phyloP scores from a whole-genome alignment of 2,329 filamentous ascomycete species.

The Penicillium aurantiogriseum region DNA sequence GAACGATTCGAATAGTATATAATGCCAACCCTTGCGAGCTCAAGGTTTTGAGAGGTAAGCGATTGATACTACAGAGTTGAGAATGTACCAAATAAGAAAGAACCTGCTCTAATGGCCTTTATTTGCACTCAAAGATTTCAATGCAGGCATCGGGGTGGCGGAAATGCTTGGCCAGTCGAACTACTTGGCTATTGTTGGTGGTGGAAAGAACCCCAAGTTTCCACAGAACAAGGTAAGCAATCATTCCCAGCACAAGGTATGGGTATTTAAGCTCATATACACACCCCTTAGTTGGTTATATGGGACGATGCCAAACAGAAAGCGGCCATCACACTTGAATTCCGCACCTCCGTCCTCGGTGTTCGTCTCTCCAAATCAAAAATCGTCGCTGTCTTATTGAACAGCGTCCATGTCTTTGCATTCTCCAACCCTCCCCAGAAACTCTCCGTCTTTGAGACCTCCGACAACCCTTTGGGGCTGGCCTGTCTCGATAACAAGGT shows the following conservation, averaged over 20 bases:
- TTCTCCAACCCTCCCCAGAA: conserved; percentile 72
- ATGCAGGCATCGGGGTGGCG: conserved; percentile 75
- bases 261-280: not conserved
- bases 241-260: not conserved
- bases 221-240: conserved; percentile 73
- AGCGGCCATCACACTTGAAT: conserved; percentile 72
- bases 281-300: conserved; percentile 61
- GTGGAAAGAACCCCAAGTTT: conserved; percentile 80
- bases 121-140: conserved; percentile 60
- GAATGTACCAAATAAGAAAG: not conserved
- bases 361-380: conserved; percentile 73
- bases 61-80: not conserved
- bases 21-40: conserved; percentile 70
- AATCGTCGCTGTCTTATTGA: conserved; percentile 77
- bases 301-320: conserved; percentile 86
- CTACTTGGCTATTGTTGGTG: conserved; percentile 85
- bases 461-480: conserved; percentile 77
- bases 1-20: conserved; percentile 57
- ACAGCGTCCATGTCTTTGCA: conserved; percentile 76
- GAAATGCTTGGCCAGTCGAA: conserved; percentile 86
- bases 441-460: conserved; percentile 76
- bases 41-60: conserved; percentile 59
- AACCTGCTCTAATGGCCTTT: not conserved
- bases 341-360: conserved; percentile 75
- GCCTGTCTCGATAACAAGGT: conserved; percentile 72